Evolutionary conservation across 2,329 filamentous ascomycete species (phyloP), one percentile per base, ranked within the genome.

Genomic region (Allantophomopsis lycopodina): DNA sequence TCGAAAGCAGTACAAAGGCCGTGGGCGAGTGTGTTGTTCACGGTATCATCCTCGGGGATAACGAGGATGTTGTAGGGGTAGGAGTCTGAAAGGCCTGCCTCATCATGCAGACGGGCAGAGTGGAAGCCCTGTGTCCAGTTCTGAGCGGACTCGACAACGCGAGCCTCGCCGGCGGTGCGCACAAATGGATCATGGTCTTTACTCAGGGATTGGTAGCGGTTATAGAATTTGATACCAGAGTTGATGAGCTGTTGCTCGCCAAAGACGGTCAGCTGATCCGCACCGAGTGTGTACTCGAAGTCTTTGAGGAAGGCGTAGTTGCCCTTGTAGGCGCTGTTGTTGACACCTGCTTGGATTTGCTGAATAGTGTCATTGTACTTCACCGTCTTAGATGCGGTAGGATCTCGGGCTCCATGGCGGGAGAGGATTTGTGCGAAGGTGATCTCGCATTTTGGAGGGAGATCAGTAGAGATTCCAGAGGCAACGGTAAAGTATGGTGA

Each of bases 1-100:
- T 88, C 80, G 49, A 93, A 94, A 0, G 63, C 64, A 3, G 68
- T 68, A 58, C 88, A 95, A 8, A 73, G 65, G 28, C 73, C 71
- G 54, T 89, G 83, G 48, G 79, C 78, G 17, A 95, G 69, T 0
- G 85, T 88, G 60, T 94, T 94, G 62, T 94, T 94, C 48, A 66
- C 67, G 1, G 66, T 71, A 0, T 61, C 45, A 2, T 60, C 68
- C 56, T 94, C 87, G 1, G 77, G 73, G 31, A 94, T 73, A 10
- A 81, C 62, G n/a, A 85, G 56, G 34, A 87, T 71, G 2, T 63
- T 50, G 23, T 72, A 69, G 2, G 68, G 53, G 38, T 72, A 68
- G 23, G 64, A 59, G 15, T 66, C 60, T 15, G 46, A 53, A 38
- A 46, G 57, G 33, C 43, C 46, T 3, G 48, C 46, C 3, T 57